A percentile compares a stretch with the other conserved stretches of the same genome.
These are phyloP conservation scores for Thyridium curvatum DNA, from an alignment of 2,329 filamentous ascomycete genomes.

Conservation along the genomic window DNA sequence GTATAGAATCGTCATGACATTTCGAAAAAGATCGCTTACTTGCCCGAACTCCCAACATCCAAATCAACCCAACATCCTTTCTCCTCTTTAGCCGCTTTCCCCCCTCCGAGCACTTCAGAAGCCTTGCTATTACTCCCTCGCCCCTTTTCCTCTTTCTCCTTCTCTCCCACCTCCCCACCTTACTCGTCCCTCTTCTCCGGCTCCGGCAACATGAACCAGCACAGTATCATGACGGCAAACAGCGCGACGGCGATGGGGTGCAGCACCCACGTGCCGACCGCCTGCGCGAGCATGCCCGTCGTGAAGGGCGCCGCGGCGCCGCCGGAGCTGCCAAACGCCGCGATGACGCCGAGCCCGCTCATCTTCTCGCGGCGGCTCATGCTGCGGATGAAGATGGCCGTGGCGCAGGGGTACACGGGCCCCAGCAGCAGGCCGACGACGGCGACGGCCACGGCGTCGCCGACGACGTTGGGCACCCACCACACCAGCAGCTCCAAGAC, in stretches of 20 bases:
- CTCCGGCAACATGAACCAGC: slow-evolving; percentile 56
- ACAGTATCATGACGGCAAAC: slow-evolving; percentile 58
- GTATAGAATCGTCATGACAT: too few species aligned
- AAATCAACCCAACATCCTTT: too few species aligned
- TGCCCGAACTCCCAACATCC: too few species aligned
- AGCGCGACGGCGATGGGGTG: slow-evolving; percentile 62
- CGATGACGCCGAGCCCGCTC: slow-evolving; percentile 60
- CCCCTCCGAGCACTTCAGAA: not conserved
- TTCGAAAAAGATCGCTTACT: too few species aligned
- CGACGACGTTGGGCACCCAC: slow-evolving; percentile 69
- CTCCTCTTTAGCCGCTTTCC: too few species aligned
- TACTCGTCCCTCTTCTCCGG: slow-evolving; percentile 54
- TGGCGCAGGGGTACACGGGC: slow-evolving; percentile 71
- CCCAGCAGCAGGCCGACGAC: slow-evolving; percentile 71
- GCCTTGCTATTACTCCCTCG: not conserved
- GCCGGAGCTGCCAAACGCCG: slow-evolving; percentile 62
- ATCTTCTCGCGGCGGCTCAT: slow-evolving; percentile 55
- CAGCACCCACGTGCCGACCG: slow-evolving; percentile 55
- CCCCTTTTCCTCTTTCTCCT: too few species aligned
- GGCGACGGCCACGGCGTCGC: slow-evolving; percentile 59
- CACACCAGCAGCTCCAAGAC: slow-evolving; percentile 72
- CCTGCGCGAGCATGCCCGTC: slow-evolving; percentile 58
- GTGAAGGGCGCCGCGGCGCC: slow-evolving; percentile 62
- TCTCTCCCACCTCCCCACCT: not conserved
- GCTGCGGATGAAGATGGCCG: slow-evolving; percentile 54